phyloP scores from a whole-genome alignment of 345 rosid species.

The Lumnitzera littorea region DNA sequence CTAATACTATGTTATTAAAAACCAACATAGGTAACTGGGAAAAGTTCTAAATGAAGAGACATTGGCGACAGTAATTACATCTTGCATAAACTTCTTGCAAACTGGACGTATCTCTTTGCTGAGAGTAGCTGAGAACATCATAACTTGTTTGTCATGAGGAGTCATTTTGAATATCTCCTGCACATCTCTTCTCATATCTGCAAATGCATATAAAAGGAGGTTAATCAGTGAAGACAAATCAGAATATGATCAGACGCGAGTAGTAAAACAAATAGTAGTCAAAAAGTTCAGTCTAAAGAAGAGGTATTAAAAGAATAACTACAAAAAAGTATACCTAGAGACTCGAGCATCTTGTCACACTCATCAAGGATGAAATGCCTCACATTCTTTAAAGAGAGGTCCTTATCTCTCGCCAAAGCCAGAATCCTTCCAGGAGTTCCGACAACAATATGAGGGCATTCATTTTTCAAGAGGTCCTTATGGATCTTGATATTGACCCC shows the following conservation, averaged over 20 bases:
- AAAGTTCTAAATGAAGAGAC: slow-evolving; percentile 51
- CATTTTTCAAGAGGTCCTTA: slow-evolving; percentile 89
- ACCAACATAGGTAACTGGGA: neutral
- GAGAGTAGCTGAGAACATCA: slow-evolving; percentile 99
- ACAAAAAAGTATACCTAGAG: slow-evolving; percentile 53
- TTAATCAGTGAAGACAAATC: neutral
- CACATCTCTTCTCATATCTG: slow-evolving; percentile 97
- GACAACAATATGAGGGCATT: slow-evolving; percentile 97
- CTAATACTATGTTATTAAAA: too few relatives aligned
- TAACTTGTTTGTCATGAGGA: slow-evolving; percentile 98
- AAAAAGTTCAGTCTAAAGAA: too few relatives aligned
- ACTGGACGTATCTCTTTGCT: slow-evolving; percentile 99
- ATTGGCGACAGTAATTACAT: slow-evolving; percentile 80
- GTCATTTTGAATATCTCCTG: slow-evolving; percentile 99
- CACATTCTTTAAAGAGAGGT: slow-evolving; percentile 94
- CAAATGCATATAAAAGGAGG: slow-evolving; percentile 2
- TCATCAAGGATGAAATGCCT: slow-evolving; percentile 99
- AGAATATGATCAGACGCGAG: neutral
- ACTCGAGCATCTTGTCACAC: slow-evolving; percentile 99
- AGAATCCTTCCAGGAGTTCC: slow-evolving; percentile 98
- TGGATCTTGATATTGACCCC: slow-evolving; percentile 91
- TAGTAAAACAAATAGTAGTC: neutral
- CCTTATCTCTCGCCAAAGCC: slow-evolving; percentile 87
- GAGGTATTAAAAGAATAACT: too few relatives aligned
- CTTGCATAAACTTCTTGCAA: slow-evolving; percentile 99